A percentile compares a stretch with the other conserved stretches of the same genome.
Evolutionary conservation across 2,329 filamentous ascomycete genomes (phyloP).

Genomic region (Didymella segeticola): DNA sequence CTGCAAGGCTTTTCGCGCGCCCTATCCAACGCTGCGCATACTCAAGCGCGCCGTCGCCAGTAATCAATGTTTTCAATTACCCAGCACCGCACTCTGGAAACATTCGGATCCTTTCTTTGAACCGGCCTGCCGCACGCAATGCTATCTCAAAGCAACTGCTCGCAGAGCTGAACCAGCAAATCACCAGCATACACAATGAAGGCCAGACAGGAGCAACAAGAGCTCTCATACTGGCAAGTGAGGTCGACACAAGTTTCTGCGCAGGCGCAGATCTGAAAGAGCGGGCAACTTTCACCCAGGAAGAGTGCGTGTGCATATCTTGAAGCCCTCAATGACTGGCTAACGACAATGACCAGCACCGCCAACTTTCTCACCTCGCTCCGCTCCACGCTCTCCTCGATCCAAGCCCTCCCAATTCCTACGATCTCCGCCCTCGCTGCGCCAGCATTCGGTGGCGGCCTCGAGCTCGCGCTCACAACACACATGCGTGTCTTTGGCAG

Average conservation of each 20-base stretch:
- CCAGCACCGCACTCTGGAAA: constrained; percentile 80
- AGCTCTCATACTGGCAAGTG: constrained; percentile 82
- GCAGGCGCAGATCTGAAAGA: constrained; percentile 96
- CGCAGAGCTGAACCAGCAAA: constrained; percentile 71
- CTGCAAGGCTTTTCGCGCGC: constrained; percentile 27
- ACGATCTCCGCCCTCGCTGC: constrained; percentile 89
- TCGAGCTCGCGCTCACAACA: constrained; percentile 89
- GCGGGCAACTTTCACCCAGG: constrained; percentile 73
- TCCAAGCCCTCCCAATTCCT: constrained; percentile 81
- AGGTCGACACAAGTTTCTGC: constrained; percentile 87
- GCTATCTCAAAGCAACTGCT: constrained; percentile 85
- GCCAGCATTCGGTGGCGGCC: constrained; percentile 86
- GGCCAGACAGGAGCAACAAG: constrained; percentile 68
- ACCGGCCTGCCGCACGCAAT: constrained; percentile 84
- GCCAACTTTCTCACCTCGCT: constrained; percentile 78
- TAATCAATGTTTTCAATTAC: constrained; percentile 75
- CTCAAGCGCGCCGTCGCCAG: constrained; percentile 55
- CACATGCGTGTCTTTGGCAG: constrained; percentile 87
- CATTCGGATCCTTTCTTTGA: constrained; percentile 87
- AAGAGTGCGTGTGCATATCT: constrained; percentile 68
- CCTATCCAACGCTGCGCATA: constrained; percentile 45
- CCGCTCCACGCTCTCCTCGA: constrained; percentile 74
- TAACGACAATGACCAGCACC: constrained; percentile 64
- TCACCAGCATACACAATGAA: constrained; percentile 73
- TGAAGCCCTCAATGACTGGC: not conserved